A percentile compares a stretch with the other conserved stretches of the same genome.
Conservation (phyloP, 306 rosid genomes). For the Notholithocarpus densiflorus region DNA sequence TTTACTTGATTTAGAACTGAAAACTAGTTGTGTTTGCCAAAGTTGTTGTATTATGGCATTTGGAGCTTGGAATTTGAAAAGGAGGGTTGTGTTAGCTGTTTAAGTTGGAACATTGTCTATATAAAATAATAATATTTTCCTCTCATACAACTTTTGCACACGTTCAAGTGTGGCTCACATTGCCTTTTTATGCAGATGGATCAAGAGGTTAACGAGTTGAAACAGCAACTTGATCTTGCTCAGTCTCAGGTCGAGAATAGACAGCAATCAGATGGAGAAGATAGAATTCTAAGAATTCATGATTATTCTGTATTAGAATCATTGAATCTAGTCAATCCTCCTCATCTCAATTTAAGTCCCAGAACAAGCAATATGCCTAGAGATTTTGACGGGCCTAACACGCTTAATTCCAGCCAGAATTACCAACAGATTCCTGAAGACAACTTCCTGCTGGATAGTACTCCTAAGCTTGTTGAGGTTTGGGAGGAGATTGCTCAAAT, state of each 20-base stretch:
- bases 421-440: constrained; percentile 40
- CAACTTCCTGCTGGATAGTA: constrained; percentile 44
- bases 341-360: constrained; percentile 1
- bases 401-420: constrained; percentile 26
- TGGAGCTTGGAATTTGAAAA: not conserved
- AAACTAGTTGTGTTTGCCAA: not conserved
- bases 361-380: constrained; percentile 10
- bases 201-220: constrained; percentile 65
- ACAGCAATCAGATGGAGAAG: constrained; percentile 44
- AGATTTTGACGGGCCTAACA: constrained; percentile 20
- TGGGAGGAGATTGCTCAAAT: constrained; percentile 53
- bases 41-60: not conserved
- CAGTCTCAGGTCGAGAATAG: constrained; percentile 56
- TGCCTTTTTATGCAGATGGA: constrained; percentile 53
- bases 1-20: not conserved
- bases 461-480: constrained; percentile 43
- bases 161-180: not conserved
- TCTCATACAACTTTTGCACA: not conserved
- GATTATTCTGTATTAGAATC: constrained; percentile 27
- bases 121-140: not conserved
- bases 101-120: not conserved
- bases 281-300: constrained; percentile 21
- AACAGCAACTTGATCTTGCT: constrained; percentile 67
- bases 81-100: not conserved
- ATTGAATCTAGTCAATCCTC: constrained; percentile 23